Base-by-base conservation (phyloP, 768 basidiomycete species). In the Inosperma sp. region DNA sequence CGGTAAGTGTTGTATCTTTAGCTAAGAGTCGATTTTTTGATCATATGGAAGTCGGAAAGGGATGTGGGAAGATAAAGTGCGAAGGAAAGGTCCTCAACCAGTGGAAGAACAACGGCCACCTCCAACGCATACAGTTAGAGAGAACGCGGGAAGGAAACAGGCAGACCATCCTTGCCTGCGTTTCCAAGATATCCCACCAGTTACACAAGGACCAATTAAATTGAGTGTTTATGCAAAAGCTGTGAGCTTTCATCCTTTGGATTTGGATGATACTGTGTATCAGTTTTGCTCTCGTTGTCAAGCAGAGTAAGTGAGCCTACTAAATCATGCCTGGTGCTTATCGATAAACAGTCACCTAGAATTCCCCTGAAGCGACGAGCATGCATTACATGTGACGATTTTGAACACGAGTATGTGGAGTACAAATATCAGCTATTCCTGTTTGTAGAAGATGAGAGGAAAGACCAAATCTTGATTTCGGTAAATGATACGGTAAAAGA, bases 361-460 rank as follows among this genome's bases (percentile, higher is more conserved):
- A 66, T 83, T 19, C 72, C 74, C 0, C 58, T 60, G 19, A 66
- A 56, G 3, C 70, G 68, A 26, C 67, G 66, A 54, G 70, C 68
- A 19, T 87, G 85, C 56, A 60, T 72, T 5, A 60, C 62, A 10
- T 87, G 86, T 59, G 67, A 69, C 43, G 80, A 84, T 58, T 71
- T 73, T 58, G 73, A 79, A 29, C 68, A 75, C 33, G 73, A 77
- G 43, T 76, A 75, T 52, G 72, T 76, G 40, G 70, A 67, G 29
- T 74, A 74, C 49, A 63, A 68, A 41, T 86, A 75, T 49, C 64
- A 74, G 42, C 63, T 86, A 47, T 76, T 69, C 46, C 51, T 86
- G 43, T 66, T 67, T 30, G 58, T 86, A 13, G 68, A 79, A 57
- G 84, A 87, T 50, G 72, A 73, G 29, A 60, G 67, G 9, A 75